These are phyloP conservation scores for Wolfiporia cocos DNA, from an alignment of 1,284 basidiomycete species.

Conservation along the genomic window DNA sequence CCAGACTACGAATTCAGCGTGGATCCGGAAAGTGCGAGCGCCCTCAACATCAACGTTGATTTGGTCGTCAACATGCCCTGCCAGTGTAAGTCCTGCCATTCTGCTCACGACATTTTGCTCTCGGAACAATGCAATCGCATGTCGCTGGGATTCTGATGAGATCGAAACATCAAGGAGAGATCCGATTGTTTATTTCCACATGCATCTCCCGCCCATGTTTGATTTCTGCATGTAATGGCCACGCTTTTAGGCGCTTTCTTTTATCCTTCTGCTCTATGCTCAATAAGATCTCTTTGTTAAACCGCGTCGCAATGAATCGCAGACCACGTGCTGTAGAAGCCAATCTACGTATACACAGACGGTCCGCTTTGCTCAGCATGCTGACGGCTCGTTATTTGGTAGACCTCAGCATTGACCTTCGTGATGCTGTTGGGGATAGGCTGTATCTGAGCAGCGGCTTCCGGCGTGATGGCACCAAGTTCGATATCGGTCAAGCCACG, in stretches of 20 bases:
- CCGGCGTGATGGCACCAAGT: constrained; percentile 81
- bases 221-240: background rate
- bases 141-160: background rate
- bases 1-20: constrained; percentile 83
- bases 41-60: constrained; percentile 84
- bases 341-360: too few relatives aligned
- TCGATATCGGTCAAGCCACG: constrained; percentile 81
- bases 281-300: too few relatives aligned
- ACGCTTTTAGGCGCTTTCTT: background rate
- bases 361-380: too few relatives aligned
- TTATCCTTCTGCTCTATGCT: background rate
- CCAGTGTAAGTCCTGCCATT: constrained; percentile 55
- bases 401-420: constrained; percentile 85
- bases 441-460: constrained; percentile 83
- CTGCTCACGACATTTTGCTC: background rate
- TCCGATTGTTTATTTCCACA: too few relatives aligned
- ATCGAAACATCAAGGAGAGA: too few relatives aligned
- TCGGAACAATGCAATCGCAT: background rate
- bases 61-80: constrained; percentile 91
- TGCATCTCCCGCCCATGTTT: too few relatives aligned
- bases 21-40: constrained; percentile 56
- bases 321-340: too few relatives aligned
- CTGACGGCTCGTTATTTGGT: background rate
- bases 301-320: too few relatives aligned
- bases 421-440: constrained; percentile 90